A percentile compares a stretch with the other conserved stretches of the same genome.
phyloP scores from a whole-genome alignment of 495 filamentous ascomycete species.

The Physcia stellaris region DNA sequence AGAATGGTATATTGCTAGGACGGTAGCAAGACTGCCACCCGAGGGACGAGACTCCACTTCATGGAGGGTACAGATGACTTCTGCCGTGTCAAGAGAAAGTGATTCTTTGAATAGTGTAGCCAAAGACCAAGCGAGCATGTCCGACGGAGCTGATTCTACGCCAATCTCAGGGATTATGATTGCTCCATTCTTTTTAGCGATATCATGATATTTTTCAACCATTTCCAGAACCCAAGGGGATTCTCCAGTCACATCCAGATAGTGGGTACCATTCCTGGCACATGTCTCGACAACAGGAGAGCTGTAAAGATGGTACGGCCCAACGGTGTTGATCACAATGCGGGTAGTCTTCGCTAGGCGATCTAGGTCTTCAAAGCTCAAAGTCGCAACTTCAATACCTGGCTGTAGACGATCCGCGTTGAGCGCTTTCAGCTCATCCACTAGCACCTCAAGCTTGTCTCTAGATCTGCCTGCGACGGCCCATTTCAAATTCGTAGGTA shows the following conservation, averaged over 20 bases:
- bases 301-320: constrained; percentile 70
- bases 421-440: constrained; percentile 46
- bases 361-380: constrained; percentile 50
- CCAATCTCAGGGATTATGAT: constrained; percentile 81
- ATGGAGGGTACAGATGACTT: constrained; percentile 48
- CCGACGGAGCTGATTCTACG: constrained; percentile 73
- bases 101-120: constrained; percentile 49
- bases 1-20: constrained; percentile 47
- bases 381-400: constrained; percentile 52
- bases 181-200: constrained; percentile 59
- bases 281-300: constrained; percentile 78
- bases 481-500: constrained; percentile 78
- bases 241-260: constrained; percentile 84
- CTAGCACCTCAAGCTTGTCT: constrained; percentile 54
- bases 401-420: constrained; percentile 60
- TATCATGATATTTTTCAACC: constrained; percentile 65
- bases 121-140: constrained; percentile 62
- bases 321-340: constrained; percentile 70
- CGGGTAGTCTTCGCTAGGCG: constrained; percentile 59
- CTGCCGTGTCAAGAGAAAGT: constrained; percentile 37
- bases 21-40: constrained; percentile 59
- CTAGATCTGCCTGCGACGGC: constrained; percentile 73
- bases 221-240: constrained; percentile 66
- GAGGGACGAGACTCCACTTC: constrained; percentile 52
- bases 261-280: constrained; percentile 76